Conservation (phyloP, 768 basidiomycete species). For the Amanita pallidorosea region DNA sequence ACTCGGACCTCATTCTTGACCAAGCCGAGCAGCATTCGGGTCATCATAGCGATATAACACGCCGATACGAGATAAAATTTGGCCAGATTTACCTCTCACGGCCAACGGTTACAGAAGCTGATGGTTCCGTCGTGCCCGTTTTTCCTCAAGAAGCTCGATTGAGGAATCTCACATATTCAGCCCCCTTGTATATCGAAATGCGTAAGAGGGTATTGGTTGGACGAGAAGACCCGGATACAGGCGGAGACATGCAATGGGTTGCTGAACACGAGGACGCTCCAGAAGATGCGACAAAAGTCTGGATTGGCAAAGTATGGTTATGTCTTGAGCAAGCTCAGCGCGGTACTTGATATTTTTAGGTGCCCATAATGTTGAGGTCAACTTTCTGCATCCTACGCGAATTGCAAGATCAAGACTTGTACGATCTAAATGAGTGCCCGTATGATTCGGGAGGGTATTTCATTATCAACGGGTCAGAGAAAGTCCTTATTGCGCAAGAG, state of each 20-base stretch:
- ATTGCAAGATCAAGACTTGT: conserved; percentile 70
- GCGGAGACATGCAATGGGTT: conserved; percentile 75
- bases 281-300: conserved; percentile 73
- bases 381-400: conserved; percentile 88
- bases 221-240: conserved; percentile 71
- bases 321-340: not conserved
- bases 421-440: conserved; percentile 94
- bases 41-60: conserved; percentile 64
- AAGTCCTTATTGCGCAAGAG: conserved; percentile 99
- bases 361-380: conserved; percentile 96
- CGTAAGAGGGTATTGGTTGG: conserved; percentile 75
- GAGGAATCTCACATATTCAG: conserved; percentile 92
- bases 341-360: conserved; percentile 30
- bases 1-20: conserved; percentile 89
- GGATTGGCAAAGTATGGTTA: conserved; percentile 79
- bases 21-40: conserved; percentile 96
- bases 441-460: conserved; percentile 99
- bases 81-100: conserved; percentile 96
- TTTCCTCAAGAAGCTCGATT: conserved; percentile 96
- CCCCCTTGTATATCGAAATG: conserved; percentile 94
- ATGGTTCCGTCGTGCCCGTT: conserved; percentile 87
- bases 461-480: conserved; percentile 98
- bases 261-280: conserved; percentile 53
- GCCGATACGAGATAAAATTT: conserved; percentile 95
- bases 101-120: conserved; percentile 90